These are phyloP conservation scores for Colletotrichum sp. DNA, from an alignment of 2,329 filamentous ascomycete genomes.

Conservation along the genomic window DNA sequence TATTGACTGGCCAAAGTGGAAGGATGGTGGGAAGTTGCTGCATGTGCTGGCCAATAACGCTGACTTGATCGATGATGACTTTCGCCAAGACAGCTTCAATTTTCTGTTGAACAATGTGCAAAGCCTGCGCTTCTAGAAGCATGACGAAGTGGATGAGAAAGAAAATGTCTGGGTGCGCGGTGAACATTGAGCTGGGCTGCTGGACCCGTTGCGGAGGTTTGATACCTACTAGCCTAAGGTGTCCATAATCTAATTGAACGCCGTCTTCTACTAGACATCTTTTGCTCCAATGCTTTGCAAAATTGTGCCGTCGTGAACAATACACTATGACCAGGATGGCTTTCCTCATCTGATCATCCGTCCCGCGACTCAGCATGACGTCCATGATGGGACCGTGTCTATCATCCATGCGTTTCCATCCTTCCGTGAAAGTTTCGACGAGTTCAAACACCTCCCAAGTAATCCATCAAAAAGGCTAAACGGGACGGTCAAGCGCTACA, in stretches of 20 bases:
- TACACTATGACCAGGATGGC: fast-evolving
- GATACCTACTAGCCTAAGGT: neutral
- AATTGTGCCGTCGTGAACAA: neutral
- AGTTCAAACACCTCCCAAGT: neutral
- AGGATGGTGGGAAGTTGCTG: conserved; percentile 36
- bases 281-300: no score
- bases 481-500: neutral
- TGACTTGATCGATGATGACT: conserved; percentile 22
- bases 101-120: conserved; percentile 14
- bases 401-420: neutral
- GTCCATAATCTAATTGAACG: neutral
- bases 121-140: conserved; percentile 1
- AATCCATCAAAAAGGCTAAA: neutral
- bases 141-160: no score
- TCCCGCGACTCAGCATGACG: neutral
- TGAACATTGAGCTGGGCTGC: neutral
- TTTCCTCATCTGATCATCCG: neutral
- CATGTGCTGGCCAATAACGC: conserved; percentile 18
- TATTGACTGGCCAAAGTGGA: conserved; percentile 45
- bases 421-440: neutral
- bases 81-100: conserved; percentile 22
- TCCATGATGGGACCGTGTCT: neutral
- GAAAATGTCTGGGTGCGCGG: neutral
- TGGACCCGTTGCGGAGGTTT: neutral
- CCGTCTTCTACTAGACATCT: neutral